Base-by-base conservation (phyloP, 2,329 filamentous ascomycete genomes). In the Ascochyta clinopodiicola region DNA sequence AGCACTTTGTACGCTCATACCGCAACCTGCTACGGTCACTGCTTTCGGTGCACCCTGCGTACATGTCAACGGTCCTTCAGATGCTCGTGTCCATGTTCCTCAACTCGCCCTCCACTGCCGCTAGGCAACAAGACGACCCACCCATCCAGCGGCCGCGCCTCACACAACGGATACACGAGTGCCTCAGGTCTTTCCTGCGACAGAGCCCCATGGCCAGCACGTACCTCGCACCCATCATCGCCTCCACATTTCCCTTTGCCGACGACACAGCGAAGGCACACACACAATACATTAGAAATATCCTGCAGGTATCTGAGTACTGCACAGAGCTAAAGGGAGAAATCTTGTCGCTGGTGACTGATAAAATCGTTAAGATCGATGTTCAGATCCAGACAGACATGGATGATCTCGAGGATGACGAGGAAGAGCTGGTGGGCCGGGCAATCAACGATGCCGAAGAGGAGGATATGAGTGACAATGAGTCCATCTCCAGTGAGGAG, bases 301-400 rank as follows among this genome's bases (percentile, higher is more conserved):
- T 98, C 9, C 80, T 98, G 24, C 85, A 83, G 55, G 80, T 98
- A 31, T 87, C 89, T 48, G 82, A 86, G 44, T 96, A 96, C 70
- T 86, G 89, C 1, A 88, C 91, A 0, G 88, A 90, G 56, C 79
- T 97, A 32, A 88, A 88, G 58, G 86, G 89, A 7, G 90, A 96
- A 58, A 87, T 98, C 22, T 83, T 96, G 60, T 88, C 92, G 51
- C 79, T 96, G 12, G 89, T 98, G 43, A 89, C 92, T 37, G 90
- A 94, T 64, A 88, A 91, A 59, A 82, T 98, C 7, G 91, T 98
- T 68, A 95, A 95, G 76, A 91, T 98, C 55, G 95, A 99, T 72
- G 92, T 96, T 1, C 91, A 97, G 72, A 95, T 98, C 75, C 94
- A 97, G 76, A 85, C 93, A 44, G 93, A 98, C 68, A 80, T 98